These are phyloP conservation scores for Ustilago esculenta DNA, from an alignment of 1,284 basidiomycete species.

Conservation along the genomic window DNA sequence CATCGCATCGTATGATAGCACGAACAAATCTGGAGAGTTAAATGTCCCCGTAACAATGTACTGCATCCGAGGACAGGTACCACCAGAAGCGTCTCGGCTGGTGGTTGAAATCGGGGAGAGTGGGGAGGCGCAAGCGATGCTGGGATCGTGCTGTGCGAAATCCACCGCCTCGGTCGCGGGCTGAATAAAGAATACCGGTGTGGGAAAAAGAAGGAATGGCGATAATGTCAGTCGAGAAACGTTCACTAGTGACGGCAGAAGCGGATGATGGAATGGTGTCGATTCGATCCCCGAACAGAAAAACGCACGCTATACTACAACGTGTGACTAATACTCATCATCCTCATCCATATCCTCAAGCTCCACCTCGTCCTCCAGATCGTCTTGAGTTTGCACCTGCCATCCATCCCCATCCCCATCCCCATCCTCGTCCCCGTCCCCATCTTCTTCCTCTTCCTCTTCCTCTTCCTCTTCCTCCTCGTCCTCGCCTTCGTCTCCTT, in stretches of 20 bases:
- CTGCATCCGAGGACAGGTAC: slow-evolving; percentile 30
- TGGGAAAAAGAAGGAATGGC: background rate
- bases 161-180: too few species aligned
- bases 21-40: slow-evolving; percentile 51
- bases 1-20: slow-evolving; percentile 50
- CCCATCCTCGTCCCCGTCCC: too few species aligned
- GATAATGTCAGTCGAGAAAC: background rate
- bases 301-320: background rate
- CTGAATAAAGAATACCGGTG: background rate
- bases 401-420: too few species aligned
- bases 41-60: slow-evolving; percentile 58
- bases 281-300: too few species aligned
- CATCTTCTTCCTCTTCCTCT: slow-evolving; percentile 12
- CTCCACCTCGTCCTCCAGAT: slow-evolving; percentile 24
- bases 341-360: slow-evolving; percentile 14
- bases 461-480: slow-evolving; percentile 28
- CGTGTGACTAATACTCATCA: slow-evolving; percentile 11
- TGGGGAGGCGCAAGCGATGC: too few species aligned
- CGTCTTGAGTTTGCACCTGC: slow-evolving; percentile 23
- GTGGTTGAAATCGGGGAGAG: too few species aligned
- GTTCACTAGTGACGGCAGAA: too few species aligned
- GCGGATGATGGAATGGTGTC: too few species aligned
- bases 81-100: too few species aligned
- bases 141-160: too few species aligned
- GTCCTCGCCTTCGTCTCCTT: slow-evolving; percentile 21